Evolutionary conservation across 768 basidiomycete genomes (phyloP), one percentile per base, ranked within the genome.

Genomic region (Suillus weaverae): DNA sequence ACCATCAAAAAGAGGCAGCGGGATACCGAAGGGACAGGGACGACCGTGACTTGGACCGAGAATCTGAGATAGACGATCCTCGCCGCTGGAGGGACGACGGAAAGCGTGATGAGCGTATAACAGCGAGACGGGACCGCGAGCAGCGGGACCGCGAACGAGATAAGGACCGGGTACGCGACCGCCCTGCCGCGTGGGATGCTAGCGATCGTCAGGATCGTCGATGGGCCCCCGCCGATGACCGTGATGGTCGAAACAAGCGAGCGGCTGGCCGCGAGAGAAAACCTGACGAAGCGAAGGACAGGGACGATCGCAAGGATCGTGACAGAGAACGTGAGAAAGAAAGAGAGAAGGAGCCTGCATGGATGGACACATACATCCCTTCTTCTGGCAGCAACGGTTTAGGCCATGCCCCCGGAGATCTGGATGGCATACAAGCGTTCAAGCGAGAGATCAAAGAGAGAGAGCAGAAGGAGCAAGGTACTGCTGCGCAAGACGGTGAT

Each of bases 321-420:
- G 84, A 88, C 60, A 75, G 76, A 57, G 75, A 75, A 68, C 81
- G 83, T 63, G 87, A 88, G 68, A 76, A 79, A 63, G 81, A 82
- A 38, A 86, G 85, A 69, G 93, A 95, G 79, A 92, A 90, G 70
- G 93, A 94, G 72, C 93, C 92, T 30, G 92, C 92, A 20, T 95
- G 92, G 92, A 95, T 95, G 92, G 93, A 94, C 68, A 87, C 90
- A 22, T 93, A 92, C 72, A 83, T 93, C 66, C 91, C 92, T 14
- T 82, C 78, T 60, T 82, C 82, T 30, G 74, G 85, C 20, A 79
- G 77, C 38, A 78, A 80, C 55, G 90, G 89, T 16, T 87, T 91
- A 61, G 84, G 84, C 65, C 79, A 78, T 38, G 74, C 77, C 33
- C 83, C 85, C 56, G 92, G 90, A 22, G 89, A 90, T 71, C 78